Conservation (phyloP, 2,329 filamentous ascomycete genomes). For the Stromatinia cepivora region DNA sequence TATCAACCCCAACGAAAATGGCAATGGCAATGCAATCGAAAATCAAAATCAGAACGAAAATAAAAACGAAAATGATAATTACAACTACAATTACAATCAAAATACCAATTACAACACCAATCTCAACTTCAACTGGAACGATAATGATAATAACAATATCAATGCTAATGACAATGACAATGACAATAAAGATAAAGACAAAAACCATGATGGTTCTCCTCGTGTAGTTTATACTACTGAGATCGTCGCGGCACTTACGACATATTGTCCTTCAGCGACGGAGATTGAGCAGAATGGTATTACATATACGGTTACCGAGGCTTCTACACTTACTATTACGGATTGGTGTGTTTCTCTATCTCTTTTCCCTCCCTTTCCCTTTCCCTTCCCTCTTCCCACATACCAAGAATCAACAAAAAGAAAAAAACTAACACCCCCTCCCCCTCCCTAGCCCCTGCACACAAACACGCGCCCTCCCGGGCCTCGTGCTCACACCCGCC, state of each 20-base stretch:
- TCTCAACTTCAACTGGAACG: background rate
- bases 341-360: conserved; percentile 7
- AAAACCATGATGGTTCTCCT: background rate
- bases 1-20: background rate
- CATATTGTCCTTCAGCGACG: conserved; percentile 9
- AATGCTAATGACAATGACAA: background rate
- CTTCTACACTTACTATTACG: conserved; percentile 11
- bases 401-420: background rate
- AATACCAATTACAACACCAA: conserved; percentile 6
- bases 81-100: conserved; percentile 3
- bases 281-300: conserved; percentile 3
- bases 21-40: background rate
- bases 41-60: conserved; percentile 6
- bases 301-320: conserved; percentile 9
- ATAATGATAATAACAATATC: background rate
- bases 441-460: background rate
- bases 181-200: background rate
- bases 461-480: background rate
- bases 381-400: background rate
- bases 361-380: too few relatives aligned
- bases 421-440: background rate
- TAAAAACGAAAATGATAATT: conserved; percentile 1
- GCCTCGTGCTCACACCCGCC: background rate
- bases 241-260: background rate
- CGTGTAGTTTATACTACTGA: conserved; percentile 3